A percentile compares a stretch with the other conserved stretches of the same genome.
Conservation (phyloP, 768 basidiomycete genomes). For the Tricholoma sp. region DNA sequence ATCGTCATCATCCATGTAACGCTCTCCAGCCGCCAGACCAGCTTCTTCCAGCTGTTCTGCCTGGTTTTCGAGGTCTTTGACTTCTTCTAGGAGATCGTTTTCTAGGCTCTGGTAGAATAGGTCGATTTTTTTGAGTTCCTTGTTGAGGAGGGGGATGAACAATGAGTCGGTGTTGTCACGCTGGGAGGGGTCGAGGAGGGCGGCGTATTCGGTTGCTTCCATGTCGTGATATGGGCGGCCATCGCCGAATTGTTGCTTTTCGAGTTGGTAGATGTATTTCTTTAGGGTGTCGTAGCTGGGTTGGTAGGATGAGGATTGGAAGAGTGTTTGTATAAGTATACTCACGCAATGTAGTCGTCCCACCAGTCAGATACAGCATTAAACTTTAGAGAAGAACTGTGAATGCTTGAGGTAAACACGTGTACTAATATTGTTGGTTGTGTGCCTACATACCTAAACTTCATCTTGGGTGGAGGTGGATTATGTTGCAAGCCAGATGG, state of each 20-base stretch:
- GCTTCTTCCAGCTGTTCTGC: constrained; percentile 56
- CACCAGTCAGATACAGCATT: constrained; percentile 91
- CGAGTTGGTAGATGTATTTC: constrained; percentile 79
- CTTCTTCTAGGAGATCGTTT: constrained; percentile 59
- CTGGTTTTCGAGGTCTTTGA: constrained; percentile 52
- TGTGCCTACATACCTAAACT: constrained; percentile 60
- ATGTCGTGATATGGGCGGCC: constrained; percentile 42
- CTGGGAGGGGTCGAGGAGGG: constrained; percentile 43
- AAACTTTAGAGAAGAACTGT: constrained; percentile 80
- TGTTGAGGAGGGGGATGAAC: constrained; percentile 74
- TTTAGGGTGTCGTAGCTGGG: constrained; percentile 80
- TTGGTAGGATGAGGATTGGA: not conserved
- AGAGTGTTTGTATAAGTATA: constrained; percentile 11
- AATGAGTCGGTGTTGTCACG: constrained; percentile 42
- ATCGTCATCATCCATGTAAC: constrained; percentile 55
- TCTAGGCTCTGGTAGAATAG: constrained; percentile 78
- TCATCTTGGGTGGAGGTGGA: constrained; percentile 38
- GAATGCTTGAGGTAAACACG: not conserved
- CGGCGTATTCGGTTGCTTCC: constrained; percentile 57
- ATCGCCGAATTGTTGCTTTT: constrained; percentile 63
- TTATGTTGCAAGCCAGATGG: constrained; percentile 12
- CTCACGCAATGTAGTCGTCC: constrained; percentile 86
- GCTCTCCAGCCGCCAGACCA: constrained; percentile 44
- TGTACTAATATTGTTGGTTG: too few species aligned
- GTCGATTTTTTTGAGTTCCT: constrained; percentile 76